Evolutionary conservation across 371 early-diverging fungal genomes (phyloP), one percentile per base, ranked within the genome.

Genomic region (Coemansia sp.): DNA sequence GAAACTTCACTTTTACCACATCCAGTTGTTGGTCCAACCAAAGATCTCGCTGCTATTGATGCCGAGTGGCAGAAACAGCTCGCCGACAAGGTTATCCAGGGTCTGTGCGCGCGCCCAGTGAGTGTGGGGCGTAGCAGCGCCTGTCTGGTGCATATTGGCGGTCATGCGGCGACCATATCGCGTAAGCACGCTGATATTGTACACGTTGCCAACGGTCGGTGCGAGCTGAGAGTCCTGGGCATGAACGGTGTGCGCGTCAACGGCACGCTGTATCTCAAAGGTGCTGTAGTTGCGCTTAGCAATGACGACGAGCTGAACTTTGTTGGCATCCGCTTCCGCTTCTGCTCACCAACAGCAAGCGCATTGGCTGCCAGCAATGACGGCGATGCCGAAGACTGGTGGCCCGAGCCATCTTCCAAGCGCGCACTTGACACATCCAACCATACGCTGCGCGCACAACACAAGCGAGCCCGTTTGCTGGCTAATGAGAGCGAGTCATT

Each of bases 171-270:
- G 33, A 69, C 74, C 5, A 66, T 78, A 51, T 78, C 78, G 54
- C 78, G 78, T 52, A 47, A 33, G n/a, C 78, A 78, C 55, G 78
- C 78, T 0, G 50, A 59, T 25, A 72, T 78, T 37, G 48, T 16
- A 2, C 47, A 62, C 37, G 33, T 30, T 3, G 53, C 61, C 18
- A 26, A 23, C 23, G 55, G 50, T 11, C 59, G 28, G n/a, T 80
- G 61, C 48, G 53, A 48, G 21, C 66, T 80, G 28, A 55, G 40
- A 25, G 68, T 80, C 14, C 58, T 71, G 18, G 81, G 81, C 23
- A 11, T 63, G 47, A 80, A 80, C 44, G 81, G 81, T 9, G 75
- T 80, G 55, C 80, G 80, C 21, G 62, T 80, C 30, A 80, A 80
- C 47, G 81, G 69, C 30, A 18, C n/a, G 44, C 71, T 80, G 28